Conservation (phyloP, 805 yeast genomes). For the Suhomyces pyralidae region DNA sequence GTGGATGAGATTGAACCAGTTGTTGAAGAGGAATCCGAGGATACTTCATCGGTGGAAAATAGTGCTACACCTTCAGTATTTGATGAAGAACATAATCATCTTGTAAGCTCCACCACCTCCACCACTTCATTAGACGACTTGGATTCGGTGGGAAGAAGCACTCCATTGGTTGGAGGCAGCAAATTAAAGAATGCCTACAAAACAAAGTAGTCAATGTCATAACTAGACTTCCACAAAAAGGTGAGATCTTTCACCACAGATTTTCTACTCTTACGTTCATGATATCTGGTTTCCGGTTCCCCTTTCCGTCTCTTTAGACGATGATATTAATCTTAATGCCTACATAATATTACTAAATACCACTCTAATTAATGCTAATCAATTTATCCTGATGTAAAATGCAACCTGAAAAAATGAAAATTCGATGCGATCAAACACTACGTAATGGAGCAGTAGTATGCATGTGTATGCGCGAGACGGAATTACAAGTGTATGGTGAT, state of each 20-base stretch:
- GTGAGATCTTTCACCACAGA: neutral
- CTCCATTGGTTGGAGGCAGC: slow-evolving; percentile 1
- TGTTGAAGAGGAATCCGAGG: slow-evolving; percentile 10
- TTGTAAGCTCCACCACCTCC: slow-evolving; percentile 31
- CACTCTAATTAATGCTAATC: neutral
- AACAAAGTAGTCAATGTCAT: neutral
- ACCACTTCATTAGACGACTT: slow-evolving; percentile 36
- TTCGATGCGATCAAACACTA: too few species aligned
- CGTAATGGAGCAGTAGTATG: too few species aligned
- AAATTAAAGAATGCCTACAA: neutral
- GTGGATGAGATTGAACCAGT: neutral
- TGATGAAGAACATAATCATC: slow-evolving; percentile 21
- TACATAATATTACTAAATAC: neutral
- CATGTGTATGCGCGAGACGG: neutral
- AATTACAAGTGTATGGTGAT: neutral
- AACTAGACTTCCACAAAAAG: neutral
- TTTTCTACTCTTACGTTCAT: neutral
- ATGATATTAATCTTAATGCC: neutral
- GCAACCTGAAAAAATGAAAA: neutral
- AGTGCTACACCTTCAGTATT: slow-evolving; percentile 41
- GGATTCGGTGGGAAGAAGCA: slow-evolving; percentile 1
- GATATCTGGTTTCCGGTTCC: neutral
- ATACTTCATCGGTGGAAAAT: slow-evolving; percentile 29
- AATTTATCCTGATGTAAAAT: neutral
- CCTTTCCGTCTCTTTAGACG: neutral